A percentile compares a stretch with the other conserved stretches of the same genome.
phyloP scores from a whole-genome alignment of 169 alveolate genomes.

The Cryptosporidium canis region DNA sequence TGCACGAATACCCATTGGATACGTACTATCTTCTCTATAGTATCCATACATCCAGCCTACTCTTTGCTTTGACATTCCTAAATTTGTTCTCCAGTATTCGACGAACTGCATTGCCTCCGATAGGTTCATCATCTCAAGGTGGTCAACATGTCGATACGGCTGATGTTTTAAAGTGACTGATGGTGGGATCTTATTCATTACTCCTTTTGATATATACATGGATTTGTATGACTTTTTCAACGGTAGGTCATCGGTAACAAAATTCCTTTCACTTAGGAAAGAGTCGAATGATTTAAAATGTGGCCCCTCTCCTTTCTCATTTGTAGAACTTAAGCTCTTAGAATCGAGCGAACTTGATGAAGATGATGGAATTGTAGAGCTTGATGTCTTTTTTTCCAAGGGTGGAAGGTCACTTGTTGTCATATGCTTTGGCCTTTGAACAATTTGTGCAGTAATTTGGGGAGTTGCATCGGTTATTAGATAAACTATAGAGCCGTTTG shows the following conservation, averaged over 20 bases:
- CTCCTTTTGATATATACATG: slow-evolving; percentile 75
- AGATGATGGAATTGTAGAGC: neutral
- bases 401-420: slow-evolving; percentile 53
- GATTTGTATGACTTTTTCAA: slow-evolving; percentile 78
- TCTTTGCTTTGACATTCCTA: slow-evolving; percentile 91
- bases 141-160: slow-evolving; percentile 97
- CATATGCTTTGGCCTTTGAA: slow-evolving; percentile 40
- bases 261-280: slow-evolving; percentile 81
- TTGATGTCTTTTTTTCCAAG: neutral
- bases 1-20: slow-evolving; percentile 96
- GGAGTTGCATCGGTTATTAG: slow-evolving; percentile 67
- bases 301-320: slow-evolving; percentile 71
- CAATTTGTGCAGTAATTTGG: slow-evolving; percentile 8
- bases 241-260: slow-evolving; percentile 82
- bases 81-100: slow-evolving; percentile 89
- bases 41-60: slow-evolving; percentile 97
- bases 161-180: slow-evolving; percentile 94
- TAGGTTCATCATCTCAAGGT: slow-evolving; percentile 94
- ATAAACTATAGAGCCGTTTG: slow-evolving; percentile 54
- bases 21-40: slow-evolving; percentile 95
- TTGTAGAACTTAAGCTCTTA: neutral
- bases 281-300: slow-evolving; percentile 85
- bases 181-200: slow-evolving; percentile 91
- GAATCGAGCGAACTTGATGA: slow-evolving; percentile 7
- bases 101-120: slow-evolving; percentile 93